Base-by-base conservation (phyloP, 2,329 filamentous ascomycete species). In the Leptographium lundbergii region DNA sequence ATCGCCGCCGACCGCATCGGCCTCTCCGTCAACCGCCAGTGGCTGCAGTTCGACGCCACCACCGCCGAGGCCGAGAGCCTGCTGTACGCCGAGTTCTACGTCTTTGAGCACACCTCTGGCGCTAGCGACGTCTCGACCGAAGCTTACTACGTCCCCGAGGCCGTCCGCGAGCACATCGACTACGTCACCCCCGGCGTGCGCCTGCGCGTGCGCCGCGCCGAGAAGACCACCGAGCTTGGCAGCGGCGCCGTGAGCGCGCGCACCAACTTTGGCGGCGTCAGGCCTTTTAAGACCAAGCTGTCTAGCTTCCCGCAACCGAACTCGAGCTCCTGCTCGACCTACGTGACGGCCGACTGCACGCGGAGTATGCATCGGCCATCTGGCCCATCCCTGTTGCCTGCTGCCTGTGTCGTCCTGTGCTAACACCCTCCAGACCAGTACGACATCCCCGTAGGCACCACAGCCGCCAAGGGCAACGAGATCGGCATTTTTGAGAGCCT, bases 141-240 rank as follows among this genome's bases (percentile, higher is more conserved):
- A 36, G 63, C 62, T 22, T 67, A 66, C 64, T 76, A 78, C 60
- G 68, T 81, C 5, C 78, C 78, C 1, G 69, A 70, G 25, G 66
- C 75, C 50, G 61, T 81, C n/a, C 70, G 71, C 47, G 63, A 71
- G n/a, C 76, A 81, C 59, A 71, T 82, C 57, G 79, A 81, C 67
- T 81, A 80, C 66, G 74, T 82, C 48, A 81, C 75, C 1, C 79
- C 79, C 0, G 78, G 78, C 7, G 73, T 79, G 61, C 77, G 77
- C 63, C 70, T 81, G 13, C 67, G 57, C 25, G 22, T 22, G 5
- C n/a, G 42, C 29, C 29, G 48, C 10, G 22, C 24, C n/a, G 45
- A 48, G 22, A 51, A 27, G 48, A 51, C 34, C 48, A 25, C 24
- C 22, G 25, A 2, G 24, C 45, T 25, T 27, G 24, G 24, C 24